A percentile compares a stretch with the other conserved stretches of the same genome.
Conservation (phyloP, 2,329 filamentous ascomycete genomes). For the Sporothrix mexicana region DNA sequence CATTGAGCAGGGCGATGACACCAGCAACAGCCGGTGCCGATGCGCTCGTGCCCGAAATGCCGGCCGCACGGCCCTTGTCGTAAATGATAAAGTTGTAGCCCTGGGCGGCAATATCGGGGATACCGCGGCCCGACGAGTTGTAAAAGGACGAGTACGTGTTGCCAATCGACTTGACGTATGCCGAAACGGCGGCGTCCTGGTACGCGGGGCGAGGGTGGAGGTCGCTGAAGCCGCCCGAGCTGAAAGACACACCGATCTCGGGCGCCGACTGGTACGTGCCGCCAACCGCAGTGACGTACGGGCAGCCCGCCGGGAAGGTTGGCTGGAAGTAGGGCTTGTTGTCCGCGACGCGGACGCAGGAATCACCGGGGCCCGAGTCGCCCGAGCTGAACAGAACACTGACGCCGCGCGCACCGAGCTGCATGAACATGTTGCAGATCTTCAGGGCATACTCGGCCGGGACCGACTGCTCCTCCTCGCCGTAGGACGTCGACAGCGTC, state of each 20-base stretch:
- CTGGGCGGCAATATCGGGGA: slow-evolving; percentile 62
- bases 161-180: slow-evolving; percentile 51
- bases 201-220: slow-evolving; percentile 52
- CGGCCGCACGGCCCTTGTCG: slow-evolving; percentile 35
- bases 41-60: slow-evolving; percentile 46
- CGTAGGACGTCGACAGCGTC: slow-evolving; percentile 69
- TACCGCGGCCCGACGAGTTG: slow-evolving; percentile 52
- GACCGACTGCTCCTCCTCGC: slow-evolving; percentile 69
- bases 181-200: slow-evolving; percentile 47
- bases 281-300: slow-evolving; percentile 59
- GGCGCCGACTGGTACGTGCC: slow-evolving; percentile 53
- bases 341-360: slow-evolving; percentile 62
- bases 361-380: slow-evolving; percentile 68
- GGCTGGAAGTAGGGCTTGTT: slow-evolving; percentile 48
- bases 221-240: slow-evolving; percentile 55
- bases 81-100: slow-evolving; percentile 46
- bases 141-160: slow-evolving; percentile 52
- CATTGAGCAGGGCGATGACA: slow-evolving; percentile 52
- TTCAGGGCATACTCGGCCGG: slow-evolving; percentile 64
- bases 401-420: slow-evolving; percentile 71
- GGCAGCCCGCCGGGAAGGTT: slow-evolving; percentile 47
- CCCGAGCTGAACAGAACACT: slow-evolving; percentile 65
- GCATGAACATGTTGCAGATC: slow-evolving; percentile 68
- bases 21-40: slow-evolving; percentile 51
- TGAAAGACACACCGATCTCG: slow-evolving; percentile 42